Percentiles rank a stretch among this genome's conserved stretches.
These are phyloP conservation scores for Tephrocybe sp. DNA, from an alignment of 768 basidiomycete genomes.

Conservation along the genomic window DNA sequence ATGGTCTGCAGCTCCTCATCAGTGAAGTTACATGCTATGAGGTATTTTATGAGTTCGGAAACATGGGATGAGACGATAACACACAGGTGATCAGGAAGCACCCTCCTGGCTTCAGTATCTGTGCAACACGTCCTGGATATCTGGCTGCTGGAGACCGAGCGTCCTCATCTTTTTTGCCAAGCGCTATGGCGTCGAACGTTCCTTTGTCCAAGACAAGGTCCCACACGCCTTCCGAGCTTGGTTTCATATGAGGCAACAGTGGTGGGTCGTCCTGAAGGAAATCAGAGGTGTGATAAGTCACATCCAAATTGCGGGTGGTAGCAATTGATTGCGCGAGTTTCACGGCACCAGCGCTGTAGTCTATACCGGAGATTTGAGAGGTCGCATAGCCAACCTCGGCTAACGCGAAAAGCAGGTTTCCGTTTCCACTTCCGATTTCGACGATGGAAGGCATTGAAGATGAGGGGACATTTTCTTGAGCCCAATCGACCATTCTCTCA, in stretches of 20 bases:
- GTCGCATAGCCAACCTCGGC: conserved; percentile 62
- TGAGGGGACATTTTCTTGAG: conserved; percentile 50
- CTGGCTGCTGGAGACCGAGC: conserved; percentile 51
- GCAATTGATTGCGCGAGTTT: conserved; percentile 61
- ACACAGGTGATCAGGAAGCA: conserved; percentile 79
- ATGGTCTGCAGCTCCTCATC: conserved; percentile 63
- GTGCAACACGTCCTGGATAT: conserved; percentile 58
- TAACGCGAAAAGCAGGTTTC: conserved; percentile 70
- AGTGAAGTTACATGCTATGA: conserved; percentile 79
- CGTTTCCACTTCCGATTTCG: conserved; percentile 82
- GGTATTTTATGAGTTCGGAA: not conserved
- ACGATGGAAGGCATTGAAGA: conserved; percentile 49
- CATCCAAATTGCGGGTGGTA: conserved; percentile 35
- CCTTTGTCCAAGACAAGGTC: conserved; percentile 83
- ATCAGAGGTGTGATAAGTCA: conserved; percentile 61
- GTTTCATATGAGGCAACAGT: conserved; percentile 20
- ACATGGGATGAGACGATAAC: conserved; percentile 20
- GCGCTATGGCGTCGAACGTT: conserved; percentile 84
- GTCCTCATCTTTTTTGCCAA: conserved; percentile 55
- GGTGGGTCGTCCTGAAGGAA: conserved; percentile 59
- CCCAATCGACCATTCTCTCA: conserved; percentile 81
- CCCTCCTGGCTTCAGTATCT: conserved; percentile 62
- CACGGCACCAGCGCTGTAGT: conserved; percentile 75
- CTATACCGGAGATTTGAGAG: conserved; percentile 57
- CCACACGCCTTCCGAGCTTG: conserved; percentile 43